Percentiles rank a stretch among this genome's conserved stretches.
Conservation (phyloP, 176 grass and related monocot genomes). For the Thinopyrum elongatum region DNA sequence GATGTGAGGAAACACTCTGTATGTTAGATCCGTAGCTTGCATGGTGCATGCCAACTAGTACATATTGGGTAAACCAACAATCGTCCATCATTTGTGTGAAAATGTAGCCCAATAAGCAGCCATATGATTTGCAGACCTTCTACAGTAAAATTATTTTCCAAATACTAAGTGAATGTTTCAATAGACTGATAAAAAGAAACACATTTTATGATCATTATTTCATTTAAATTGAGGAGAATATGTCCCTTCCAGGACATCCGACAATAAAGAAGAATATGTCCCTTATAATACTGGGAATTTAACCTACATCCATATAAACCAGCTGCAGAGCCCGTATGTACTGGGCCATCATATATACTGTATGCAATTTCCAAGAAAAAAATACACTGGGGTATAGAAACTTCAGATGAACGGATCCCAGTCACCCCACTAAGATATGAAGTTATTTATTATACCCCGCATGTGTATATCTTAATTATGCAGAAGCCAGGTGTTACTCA, state of each 20-base stretch:
- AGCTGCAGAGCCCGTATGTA: not conserved
- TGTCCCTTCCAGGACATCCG: too few species aligned
- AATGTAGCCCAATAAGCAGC: not conserved
- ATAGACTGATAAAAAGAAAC: not conserved
- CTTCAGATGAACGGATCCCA: not conserved
- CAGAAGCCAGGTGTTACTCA: too few species aligned
- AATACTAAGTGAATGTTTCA: not conserved
- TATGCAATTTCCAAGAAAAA: too few species aligned
- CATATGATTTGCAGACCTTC: not conserved
- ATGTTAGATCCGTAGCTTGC: too few species aligned
- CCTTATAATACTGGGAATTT: not conserved
- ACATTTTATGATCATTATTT: not conserved
- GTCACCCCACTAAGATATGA: not conserved
- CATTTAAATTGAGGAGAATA: not conserved
- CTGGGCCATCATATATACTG: too few species aligned
- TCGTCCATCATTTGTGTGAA: not conserved
- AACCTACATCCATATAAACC: not conserved
- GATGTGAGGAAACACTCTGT: not conserved
- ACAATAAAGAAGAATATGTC: not conserved
- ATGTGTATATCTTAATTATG: not conserved
- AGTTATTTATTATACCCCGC: not conserved
- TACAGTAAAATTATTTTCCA: not conserved
- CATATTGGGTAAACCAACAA: not conserved
- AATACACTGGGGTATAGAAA: not conserved
- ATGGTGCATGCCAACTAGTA: too few species aligned